These are phyloP conservation scores for Ascochyta rabiei DNA, from an alignment of 2,329 filamentous ascomycete genomes.

Conservation along the genomic window DNA sequence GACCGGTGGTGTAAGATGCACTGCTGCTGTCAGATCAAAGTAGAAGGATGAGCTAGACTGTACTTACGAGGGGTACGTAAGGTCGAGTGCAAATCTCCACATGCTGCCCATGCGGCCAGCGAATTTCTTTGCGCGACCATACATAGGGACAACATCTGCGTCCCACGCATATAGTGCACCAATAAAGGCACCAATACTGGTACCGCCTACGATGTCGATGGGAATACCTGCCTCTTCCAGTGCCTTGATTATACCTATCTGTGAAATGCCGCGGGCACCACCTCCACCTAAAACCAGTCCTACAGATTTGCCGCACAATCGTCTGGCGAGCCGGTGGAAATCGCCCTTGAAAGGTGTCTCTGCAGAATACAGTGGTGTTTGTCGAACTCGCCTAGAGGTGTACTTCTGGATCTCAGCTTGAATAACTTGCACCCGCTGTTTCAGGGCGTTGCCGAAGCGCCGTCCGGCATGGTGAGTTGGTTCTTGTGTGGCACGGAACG, in stretches of 20 bases:
- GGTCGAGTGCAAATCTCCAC: constrained; percentile 95
- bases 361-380: constrained; percentile 85
- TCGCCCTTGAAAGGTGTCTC: constrained; percentile 95
- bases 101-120: constrained; percentile 98
- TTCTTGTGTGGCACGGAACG: constrained; percentile 76
- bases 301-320: constrained; percentile 91
- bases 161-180: constrained; percentile 95
- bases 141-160: constrained; percentile 95
- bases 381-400: constrained; percentile 88
- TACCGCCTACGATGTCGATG: constrained; percentile 93
- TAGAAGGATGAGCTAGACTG: not conserved
- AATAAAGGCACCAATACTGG: constrained; percentile 94
- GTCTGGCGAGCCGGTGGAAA: constrained; percentile 88
- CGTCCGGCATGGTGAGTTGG: constrained; percentile 77
- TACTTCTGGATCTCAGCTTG: constrained; percentile 99
- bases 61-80: constrained; percentile 84
- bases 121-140: constrained; percentile 96
- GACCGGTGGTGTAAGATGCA: constrained; percentile 94
- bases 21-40: constrained; percentile 29
- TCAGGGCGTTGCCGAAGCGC: constrained; percentile 82
- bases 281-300: constrained; percentile 93
- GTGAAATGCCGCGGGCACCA: constrained; percentile 87
- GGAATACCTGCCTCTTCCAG: constrained; percentile 96
- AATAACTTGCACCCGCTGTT: constrained; percentile 89
- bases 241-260: constrained; percentile 91